Percentiles rank a stretch among this genome's conserved stretches.
phyloP scores from a whole-genome alignment of 306 rosid genomes.

The Oemleria cerasiformis region DNA sequence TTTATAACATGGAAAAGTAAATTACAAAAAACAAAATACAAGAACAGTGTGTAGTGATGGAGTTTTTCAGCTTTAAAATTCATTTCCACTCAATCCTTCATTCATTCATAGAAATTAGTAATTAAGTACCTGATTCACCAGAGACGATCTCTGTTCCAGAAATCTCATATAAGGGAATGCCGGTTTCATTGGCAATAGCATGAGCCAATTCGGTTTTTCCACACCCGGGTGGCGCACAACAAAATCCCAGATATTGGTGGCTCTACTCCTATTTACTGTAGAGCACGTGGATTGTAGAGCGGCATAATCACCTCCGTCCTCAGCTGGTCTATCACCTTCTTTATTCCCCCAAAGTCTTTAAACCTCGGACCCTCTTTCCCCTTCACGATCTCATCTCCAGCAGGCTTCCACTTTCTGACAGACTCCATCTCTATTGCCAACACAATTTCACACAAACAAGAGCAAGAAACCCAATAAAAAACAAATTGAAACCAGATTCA shows the following conservation, averaged over 20 bases:
- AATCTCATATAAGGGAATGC: conserved; percentile 62
- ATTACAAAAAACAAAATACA: background rate
- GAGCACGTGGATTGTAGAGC: conserved; percentile 46
- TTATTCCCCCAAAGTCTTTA: conserved; percentile 72
- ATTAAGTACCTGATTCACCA: conserved; percentile 59
- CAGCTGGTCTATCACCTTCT: conserved; percentile 54
- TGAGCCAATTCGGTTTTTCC: conserved; percentile 85
- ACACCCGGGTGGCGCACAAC: conserved; percentile 84
- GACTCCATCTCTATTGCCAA: too few species aligned
- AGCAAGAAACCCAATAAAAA: too few species aligned
- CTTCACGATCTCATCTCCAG: conserved; percentile 29
- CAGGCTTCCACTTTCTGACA: conserved; percentile 33
- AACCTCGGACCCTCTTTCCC: conserved; percentile 61
- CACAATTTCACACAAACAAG: too few species aligned
- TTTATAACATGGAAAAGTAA: too few species aligned
- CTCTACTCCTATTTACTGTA: conserved; percentile 43
- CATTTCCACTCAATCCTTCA: background rate
- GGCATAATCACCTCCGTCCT: conserved; percentile 62
- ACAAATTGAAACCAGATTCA: too few species aligned
- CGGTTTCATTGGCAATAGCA: conserved; percentile 82
- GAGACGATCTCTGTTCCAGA: conserved; percentile 72
- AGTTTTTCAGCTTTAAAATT: background rate
- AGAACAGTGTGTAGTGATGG: background rate
- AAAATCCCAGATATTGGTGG: conserved; percentile 70
- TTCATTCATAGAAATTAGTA: background rate